Evolutionary conservation across 257 asterid genomes (phyloP).

Genomic region (Apocynum venetum): DNA sequence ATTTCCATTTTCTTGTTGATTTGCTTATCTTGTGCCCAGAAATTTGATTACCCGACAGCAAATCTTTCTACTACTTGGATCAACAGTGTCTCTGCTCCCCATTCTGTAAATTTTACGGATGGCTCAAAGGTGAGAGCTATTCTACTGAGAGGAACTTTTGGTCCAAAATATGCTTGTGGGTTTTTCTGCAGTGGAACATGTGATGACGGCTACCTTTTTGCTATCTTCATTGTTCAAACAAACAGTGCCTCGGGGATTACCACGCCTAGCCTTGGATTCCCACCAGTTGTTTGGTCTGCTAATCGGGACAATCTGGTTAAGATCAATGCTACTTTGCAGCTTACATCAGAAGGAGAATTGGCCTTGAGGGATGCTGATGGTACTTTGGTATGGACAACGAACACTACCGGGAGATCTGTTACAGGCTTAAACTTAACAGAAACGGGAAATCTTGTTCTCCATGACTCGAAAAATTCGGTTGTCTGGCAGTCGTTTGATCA

Average conservation of each 20-base stretch:
- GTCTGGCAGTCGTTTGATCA: conserved; percentile 51
- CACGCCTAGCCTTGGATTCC: conserved; percentile 29
- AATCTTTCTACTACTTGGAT: conserved; percentile 42
- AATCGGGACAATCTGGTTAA: conserved; percentile 32
- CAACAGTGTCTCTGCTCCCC: conserved; percentile 31
- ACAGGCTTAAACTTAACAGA: conserved; percentile 35
- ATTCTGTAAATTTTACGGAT: conserved; percentile 27
- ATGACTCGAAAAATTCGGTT: conserved; percentile 13
- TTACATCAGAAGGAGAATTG: conserved; percentile 35
- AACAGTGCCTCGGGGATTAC: conserved; percentile 22
- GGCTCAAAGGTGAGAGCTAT: conserved; percentile 33
- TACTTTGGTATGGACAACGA: conserved; percentile 41
- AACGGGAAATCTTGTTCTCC: conserved; percentile 36
- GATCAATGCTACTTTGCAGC: conserved; percentile 35
- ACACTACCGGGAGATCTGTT: conserved; percentile 35
- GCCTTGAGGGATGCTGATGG: conserved; percentile 38
- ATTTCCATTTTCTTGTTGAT: conserved; percentile 1
- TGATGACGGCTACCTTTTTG: conserved; percentile 33
- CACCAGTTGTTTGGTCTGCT: conserved; percentile 56
- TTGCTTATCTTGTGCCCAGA: conserved; percentile 25
- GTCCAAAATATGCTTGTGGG: conserved; percentile 45
- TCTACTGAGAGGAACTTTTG: conserved; percentile 37
- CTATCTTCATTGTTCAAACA: conserved; percentile 36
- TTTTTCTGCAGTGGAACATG: conserved; percentile 42
- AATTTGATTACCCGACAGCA: conserved; percentile 43